Evolutionary conservation across 345 rosid genomes (phyloP), one percentile per base, ranked within the genome.

Genomic region (Raphanus sativus): DNA sequence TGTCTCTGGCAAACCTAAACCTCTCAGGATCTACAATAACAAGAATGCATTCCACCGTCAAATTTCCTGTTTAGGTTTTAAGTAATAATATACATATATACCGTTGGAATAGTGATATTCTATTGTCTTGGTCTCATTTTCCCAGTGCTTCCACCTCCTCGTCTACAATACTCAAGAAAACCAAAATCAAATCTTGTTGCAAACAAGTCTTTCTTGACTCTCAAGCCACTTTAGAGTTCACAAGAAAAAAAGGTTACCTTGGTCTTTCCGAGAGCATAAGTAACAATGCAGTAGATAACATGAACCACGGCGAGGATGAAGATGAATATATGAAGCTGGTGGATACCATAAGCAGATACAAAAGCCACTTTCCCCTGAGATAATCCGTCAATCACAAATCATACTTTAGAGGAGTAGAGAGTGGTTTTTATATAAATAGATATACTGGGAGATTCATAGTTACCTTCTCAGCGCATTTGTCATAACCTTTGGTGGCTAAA

Each of bases 321-420:
- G 80, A 96, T 91, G 86, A 96, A 93, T 38, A 89, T 85, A 75
- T 96, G 99, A 26, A 96, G 93, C 86, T 93, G 98, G 55, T 96
- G 95, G 64, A 96, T 84, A 4, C 97, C 99, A 50, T 89, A 93
- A 6, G 89, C 62, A 9, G 99, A 96, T 15, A 96, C 86, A 78
- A 96, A 86, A 48, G 97, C 83, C 56, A 91, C 98, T 87, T 90
- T 86, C 1, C 93, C 97, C 97, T 90, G 87, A 82, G 11, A 62
- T 33, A 54, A 13, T 10, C 13, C 65, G 60, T n/a, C 36, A 61
- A 60, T 16, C 5, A 5, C n/a, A 28, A 50, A 28, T 56, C 10
- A 62, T 59, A 11, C 0, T 1, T 30, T 8, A 30, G 12, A 62
- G 40, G 66, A 30, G 8, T 2, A 2, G 12, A 30, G 66, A 30